Percentiles rank a stretch among this genome's conserved stretches.
These are phyloP conservation scores for Diatrype stigma DNA, from an alignment of 2,329 filamentous ascomycete genomes.

Conservation along the genomic window DNA sequence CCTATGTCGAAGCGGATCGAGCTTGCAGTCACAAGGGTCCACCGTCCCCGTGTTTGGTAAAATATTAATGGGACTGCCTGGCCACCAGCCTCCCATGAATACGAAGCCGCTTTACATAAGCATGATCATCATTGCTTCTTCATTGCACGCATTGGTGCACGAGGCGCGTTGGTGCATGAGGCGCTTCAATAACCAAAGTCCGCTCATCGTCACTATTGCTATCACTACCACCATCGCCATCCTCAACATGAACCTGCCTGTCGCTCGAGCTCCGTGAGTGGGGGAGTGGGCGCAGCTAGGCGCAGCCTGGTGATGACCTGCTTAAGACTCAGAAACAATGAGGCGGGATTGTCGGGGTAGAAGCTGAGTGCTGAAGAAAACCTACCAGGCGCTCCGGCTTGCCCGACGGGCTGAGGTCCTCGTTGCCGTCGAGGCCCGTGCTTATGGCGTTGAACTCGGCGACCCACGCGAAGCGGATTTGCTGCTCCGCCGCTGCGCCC, in stretches of 20 bases:
- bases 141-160: too few relatives aligned
- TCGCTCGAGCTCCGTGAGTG: too few relatives aligned
- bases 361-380: slow-evolving; percentile 43
- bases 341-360: slow-evolving; percentile 42
- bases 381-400: slow-evolving; percentile 46
- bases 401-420: slow-evolving; percentile 47
- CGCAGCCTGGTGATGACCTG: slow-evolving; percentile 32
- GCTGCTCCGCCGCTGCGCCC: slow-evolving; percentile 30
- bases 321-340: too few relatives aligned
- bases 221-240: too few relatives aligned
- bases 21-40: background rate
- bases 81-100: background rate
- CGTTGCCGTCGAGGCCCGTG: slow-evolving; percentile 41
- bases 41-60: background rate
- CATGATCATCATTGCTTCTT: too few relatives aligned
- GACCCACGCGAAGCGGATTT: slow-evolving; percentile 34
- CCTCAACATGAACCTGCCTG: too few relatives aligned
- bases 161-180: slow-evolving; percentile 29
- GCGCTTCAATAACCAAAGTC: slow-evolving; percentile 36
- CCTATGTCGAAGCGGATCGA: background rate
- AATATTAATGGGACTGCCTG: background rate
- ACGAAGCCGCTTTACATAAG: background rate
- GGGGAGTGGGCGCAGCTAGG: too few relatives aligned
- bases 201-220: too few relatives aligned
- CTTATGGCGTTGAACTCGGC: slow-evolving; percentile 41